These are phyloP conservation scores for Neolentinus lepideus DNA, from an alignment of 1,284 basidiomycete genomes.

Conservation along the genomic window DNA sequence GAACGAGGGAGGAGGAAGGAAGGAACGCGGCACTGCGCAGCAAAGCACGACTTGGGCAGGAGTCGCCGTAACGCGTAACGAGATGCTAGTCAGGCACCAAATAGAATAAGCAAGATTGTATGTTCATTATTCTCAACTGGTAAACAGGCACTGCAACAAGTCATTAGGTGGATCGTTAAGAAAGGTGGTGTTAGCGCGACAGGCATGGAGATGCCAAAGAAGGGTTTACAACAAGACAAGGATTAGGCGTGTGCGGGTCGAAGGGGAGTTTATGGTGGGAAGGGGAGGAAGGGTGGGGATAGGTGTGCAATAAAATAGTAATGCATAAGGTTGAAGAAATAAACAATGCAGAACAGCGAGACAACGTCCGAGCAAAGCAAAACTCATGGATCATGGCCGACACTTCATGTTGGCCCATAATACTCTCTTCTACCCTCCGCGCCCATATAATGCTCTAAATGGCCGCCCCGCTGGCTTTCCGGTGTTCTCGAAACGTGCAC, in stretches of 20 bases:
- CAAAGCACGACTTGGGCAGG: too few species aligned
- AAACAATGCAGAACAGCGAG: background rate
- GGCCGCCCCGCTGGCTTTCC: constrained; percentile 28
- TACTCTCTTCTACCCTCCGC: background rate
- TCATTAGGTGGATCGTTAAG: background rate
- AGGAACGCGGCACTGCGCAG: too few species aligned
- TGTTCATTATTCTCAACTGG: background rate
- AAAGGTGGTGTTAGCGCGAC: background rate
- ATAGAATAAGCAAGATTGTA: background rate
- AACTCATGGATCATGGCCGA: background rate
- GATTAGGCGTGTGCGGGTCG: background rate
- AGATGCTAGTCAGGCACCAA: too few species aligned
- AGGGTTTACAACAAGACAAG: background rate
- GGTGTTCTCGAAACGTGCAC: constrained; percentile 18
- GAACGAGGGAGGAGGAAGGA: too few species aligned
- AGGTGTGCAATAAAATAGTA: background rate
- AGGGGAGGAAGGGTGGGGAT: background rate
- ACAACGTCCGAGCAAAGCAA: background rate
- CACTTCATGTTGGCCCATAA: background rate
- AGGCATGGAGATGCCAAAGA: background rate
- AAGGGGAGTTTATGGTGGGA: background rate
- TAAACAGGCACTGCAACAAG: background rate
- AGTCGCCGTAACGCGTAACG: too few species aligned
- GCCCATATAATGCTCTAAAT: constrained; percentile 15
- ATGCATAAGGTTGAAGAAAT: background rate